Evolutionary conservation across 2,329 filamentous ascomycete species (phyloP), one percentile per base, ranked within the genome.

Genomic region (Colletotrichum higginsianum): DNA sequence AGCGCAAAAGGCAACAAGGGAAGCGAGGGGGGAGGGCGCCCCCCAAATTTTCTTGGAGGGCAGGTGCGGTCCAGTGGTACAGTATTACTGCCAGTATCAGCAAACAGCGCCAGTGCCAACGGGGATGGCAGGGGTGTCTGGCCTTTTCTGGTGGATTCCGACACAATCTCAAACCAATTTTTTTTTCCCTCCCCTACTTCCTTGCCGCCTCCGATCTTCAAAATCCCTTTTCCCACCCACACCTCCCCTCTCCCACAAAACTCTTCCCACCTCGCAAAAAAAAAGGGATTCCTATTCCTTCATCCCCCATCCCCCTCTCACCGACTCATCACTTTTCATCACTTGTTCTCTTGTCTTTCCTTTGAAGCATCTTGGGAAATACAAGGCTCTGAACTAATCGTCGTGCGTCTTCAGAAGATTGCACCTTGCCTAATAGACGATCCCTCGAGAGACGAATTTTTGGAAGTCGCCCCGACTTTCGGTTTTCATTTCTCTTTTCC

Each of bases 301-400:
- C 74, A 52, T 52, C 77, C 35, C 76, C 75, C 75, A 75, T 67
- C 67, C 49, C 46, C 60, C 49, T 53, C 60, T 63, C 61, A 70
- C 47, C 44, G 46, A 68, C 63, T 65, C 56, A 61, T 61, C 69
- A 66, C 74, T 78, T 61, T 62, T 73, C 73, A 71, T 71, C 72
- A 74, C 58, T 69, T 73, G 80, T 81, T 82, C 80, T 78, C 82
- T 84, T 79, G 81, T 84, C 80, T 80, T 82, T 85, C 81, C 82
- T 84, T 84, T 84, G 82, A 84, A 84, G 81, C 82, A 82, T 82
- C 79, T 81, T 81, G 79, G 82, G 79, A 80, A 76, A 77, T 77
- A 68, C 68, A 71, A 68, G 69, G 61, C 66, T 47, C 60, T 50
- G 74, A 75, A 67, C 53, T 74, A 72, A 74, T 72, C 61, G 60